Conservation (phyloP, 2,329 filamentous ascomycete genomes). For the Verticillium longisporum region DNA sequence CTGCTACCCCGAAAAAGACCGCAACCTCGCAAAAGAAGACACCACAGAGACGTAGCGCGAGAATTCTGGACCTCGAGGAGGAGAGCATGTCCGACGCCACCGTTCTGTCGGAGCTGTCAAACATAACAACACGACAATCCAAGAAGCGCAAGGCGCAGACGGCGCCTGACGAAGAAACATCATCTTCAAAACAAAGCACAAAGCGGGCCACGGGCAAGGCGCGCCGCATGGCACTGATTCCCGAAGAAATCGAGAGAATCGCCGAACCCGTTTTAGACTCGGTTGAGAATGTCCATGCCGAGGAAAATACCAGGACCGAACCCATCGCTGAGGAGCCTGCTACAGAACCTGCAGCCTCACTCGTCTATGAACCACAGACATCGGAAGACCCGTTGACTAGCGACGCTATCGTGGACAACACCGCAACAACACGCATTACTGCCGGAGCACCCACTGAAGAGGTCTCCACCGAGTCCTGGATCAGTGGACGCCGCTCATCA, state of each 20-base stretch:
- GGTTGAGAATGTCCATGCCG: background rate
- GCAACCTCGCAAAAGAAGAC: background rate
- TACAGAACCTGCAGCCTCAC: background rate
- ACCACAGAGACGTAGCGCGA: background rate
- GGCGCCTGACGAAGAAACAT: background rate
- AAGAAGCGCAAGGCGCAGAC: background rate
- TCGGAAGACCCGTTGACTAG: background rate
- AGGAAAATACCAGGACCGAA: background rate
- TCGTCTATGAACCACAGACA: background rate
- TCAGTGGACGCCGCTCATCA: background rate
- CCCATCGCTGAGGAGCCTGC: background rate
- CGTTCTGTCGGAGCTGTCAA: background rate
- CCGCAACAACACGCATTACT: background rate
- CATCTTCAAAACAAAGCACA: background rate
- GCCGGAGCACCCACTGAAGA: background rate
- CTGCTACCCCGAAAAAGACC: background rate
- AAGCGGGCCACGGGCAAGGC: background rate
- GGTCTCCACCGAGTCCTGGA: background rate
- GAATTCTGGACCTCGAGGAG: background rate
- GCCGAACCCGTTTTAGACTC: background rate
- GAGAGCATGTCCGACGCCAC: background rate
- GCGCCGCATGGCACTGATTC: constrained; percentile 14
- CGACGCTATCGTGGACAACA: background rate
- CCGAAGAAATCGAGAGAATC: constrained; percentile 13
- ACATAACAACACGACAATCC: background rate